Conservation (phyloP, 2,329 filamentous ascomycete species). For the Colletotrichum cuscutae region DNA sequence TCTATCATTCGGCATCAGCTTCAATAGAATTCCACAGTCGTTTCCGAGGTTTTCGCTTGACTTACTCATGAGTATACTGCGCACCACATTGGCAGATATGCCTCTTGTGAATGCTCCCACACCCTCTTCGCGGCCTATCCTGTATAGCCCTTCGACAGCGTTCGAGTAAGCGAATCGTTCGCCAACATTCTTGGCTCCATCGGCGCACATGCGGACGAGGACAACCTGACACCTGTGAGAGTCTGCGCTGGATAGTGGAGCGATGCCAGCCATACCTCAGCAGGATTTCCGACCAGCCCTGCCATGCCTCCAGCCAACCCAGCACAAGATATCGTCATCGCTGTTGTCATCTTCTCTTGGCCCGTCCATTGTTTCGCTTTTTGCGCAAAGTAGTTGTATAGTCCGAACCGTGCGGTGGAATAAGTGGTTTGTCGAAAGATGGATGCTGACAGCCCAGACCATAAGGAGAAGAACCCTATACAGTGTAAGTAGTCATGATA, state of each 20-base stretch:
- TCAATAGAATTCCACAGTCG: background rate
- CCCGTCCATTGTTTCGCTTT: constrained; percentile 41
- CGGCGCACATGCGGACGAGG: constrained; percentile 57
- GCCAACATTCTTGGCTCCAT: constrained; percentile 49
- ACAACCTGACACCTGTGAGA: constrained; percentile 41
- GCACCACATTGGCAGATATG: constrained; percentile 50
- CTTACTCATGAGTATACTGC: constrained; percentile 57
- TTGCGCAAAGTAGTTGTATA: constrained; percentile 50
- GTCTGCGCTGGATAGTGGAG: background rate
- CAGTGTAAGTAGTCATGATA: background rate
- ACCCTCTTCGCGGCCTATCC: constrained; percentile 51
- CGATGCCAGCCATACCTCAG: constrained; percentile 43
- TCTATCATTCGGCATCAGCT: constrained; percentile 42
- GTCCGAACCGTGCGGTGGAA: constrained; percentile 55
- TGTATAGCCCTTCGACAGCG: constrained; percentile 46
- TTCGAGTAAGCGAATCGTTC: constrained; percentile 53
- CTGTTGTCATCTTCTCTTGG: constrained; percentile 43
- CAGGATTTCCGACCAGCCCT: constrained; percentile 56
- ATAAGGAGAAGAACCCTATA: constrained; percentile 52
- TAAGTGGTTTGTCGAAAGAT: constrained; percentile 56
- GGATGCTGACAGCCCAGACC: constrained; percentile 55
- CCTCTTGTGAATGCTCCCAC: constrained; percentile 50
- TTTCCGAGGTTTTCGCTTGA: constrained; percentile 10
- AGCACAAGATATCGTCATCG: constrained; percentile 50
- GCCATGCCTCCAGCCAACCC: constrained; percentile 53